Conservation (phyloP, 768 basidiomycete genomes). For the Tylopilus vinaceipallidus region DNA sequence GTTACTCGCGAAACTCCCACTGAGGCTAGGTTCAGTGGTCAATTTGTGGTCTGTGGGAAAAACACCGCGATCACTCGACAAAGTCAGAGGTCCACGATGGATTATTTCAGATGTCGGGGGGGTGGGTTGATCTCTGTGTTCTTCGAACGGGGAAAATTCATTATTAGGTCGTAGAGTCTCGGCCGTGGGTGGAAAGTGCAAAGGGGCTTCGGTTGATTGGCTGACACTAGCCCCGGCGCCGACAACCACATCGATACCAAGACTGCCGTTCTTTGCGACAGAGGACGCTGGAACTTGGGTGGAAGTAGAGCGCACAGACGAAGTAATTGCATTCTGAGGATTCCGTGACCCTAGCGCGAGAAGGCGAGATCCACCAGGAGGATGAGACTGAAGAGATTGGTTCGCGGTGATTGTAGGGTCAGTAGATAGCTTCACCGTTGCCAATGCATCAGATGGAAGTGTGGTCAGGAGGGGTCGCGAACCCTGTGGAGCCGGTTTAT, state of each 20-base stretch:
- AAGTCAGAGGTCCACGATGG: conserved; percentile 18
- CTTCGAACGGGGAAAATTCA: conserved; percentile 60
- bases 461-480: conserved; percentile 40
- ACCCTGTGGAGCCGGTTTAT: conserved; percentile 23
- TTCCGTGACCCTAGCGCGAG: conserved; percentile 37
- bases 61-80: conserved; percentile 20
- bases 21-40: conserved; percentile 14
- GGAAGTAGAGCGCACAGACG: conserved; percentile 17
- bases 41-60: conserved; percentile 24
- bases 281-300: conserved; percentile 25
- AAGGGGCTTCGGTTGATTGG: conserved; percentile 17
- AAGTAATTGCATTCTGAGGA: conserved; percentile 17
- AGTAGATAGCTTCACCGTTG: conserved; percentile 24
- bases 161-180: conserved; percentile 19
- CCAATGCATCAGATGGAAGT: conserved; percentile 19
- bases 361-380: conserved; percentile 42
- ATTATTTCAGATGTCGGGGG: conserved; percentile 18
- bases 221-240: conserved; percentile 8
- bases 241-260: conserved; percentile 6
- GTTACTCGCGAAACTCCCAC: conserved; percentile 16
- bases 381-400: conserved; percentile 35
- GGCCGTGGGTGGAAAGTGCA: conserved; percentile 8
- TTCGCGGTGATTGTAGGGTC: conserved; percentile 43
- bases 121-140: conserved; percentile 24
- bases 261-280: conserved; percentile 23